Evolutionary conservation across 148 eudicot species (phyloP).

Genomic region (Nepenthes gracilis): DNA sequence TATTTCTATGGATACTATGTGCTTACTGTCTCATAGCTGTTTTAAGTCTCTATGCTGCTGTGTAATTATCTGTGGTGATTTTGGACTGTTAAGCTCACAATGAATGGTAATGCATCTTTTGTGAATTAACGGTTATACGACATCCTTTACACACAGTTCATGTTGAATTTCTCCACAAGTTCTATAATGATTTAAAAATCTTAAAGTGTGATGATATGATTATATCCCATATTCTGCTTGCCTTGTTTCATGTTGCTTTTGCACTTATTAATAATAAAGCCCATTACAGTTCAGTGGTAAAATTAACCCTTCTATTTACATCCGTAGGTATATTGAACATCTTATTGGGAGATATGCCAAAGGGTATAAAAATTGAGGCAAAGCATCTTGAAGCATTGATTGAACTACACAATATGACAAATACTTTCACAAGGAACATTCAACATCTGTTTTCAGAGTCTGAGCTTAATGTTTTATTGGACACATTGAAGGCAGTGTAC

Average conservation of each 20-base stretch:
- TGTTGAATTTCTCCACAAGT: too few species aligned
- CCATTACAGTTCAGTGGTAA: not conserved
- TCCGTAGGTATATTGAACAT: conserved; percentile 75
- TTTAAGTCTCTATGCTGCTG: too few species aligned
- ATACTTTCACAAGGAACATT: conserved; percentile 76
- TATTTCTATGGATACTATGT: too few species aligned
- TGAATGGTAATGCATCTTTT: too few species aligned
- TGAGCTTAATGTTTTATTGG: conserved; percentile 47
- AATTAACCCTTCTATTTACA: conserved; percentile 3
- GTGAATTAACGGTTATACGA: too few species aligned
- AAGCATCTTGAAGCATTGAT: conserved; percentile 85
- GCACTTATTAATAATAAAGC: not conserved
- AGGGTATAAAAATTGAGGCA: conserved; percentile 64
- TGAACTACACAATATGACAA: conserved; percentile 78
- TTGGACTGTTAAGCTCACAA: too few species aligned
- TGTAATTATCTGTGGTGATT: too few species aligned
- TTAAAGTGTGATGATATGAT: too few species aligned
- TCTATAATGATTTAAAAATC: too few species aligned
- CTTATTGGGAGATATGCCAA: conserved; percentile 69
- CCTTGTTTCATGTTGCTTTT: not conserved
- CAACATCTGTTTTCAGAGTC: conserved; percentile 88
- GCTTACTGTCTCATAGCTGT: too few species aligned
- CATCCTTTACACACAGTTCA: too few species aligned
- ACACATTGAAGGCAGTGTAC: conserved; percentile 69
- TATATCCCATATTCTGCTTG: too few species aligned